phyloP scores from a whole-genome alignment of 306 rosid genomes.

The Benincasa hispida region DNA sequence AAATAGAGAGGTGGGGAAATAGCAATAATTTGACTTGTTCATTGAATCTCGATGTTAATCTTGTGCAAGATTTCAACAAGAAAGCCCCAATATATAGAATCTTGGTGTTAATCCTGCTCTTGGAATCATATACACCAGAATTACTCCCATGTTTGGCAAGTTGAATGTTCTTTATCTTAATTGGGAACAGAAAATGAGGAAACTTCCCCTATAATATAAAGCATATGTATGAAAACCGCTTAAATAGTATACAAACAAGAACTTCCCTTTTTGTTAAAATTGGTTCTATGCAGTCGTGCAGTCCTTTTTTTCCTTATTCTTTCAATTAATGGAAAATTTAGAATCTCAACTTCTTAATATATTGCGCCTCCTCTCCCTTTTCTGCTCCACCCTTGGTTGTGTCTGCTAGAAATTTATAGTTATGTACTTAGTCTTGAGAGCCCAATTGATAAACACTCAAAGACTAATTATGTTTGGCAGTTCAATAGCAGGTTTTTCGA shows the following conservation, averaged over 20 bases:
- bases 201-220: conserved; percentile 41
- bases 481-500: neutral
- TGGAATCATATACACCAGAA: conserved; percentile 64
- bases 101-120: too few relatives aligned
- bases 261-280: neutral
- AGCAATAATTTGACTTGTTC: too few relatives aligned
- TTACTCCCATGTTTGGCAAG: conserved; percentile 71
- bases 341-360: neutral
- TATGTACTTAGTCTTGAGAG: neutral
- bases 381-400: neutral
- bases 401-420: neutral
- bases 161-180: conserved; percentile 52
- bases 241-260: too few relatives aligned
- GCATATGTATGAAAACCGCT: neutral
- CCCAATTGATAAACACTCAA: neutral
- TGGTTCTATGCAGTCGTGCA: neutral
- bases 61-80: too few relatives aligned
- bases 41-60: too few relatives aligned
- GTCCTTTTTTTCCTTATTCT: neutral
- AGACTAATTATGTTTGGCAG: neutral
- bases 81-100: too few relatives aligned
- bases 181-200: conserved; percentile 43
- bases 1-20: too few relatives aligned
- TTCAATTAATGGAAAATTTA: neutral
- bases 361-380: neutral